Conservation (phyloP, 2,329 filamentous ascomycete species). For the Colletotrichum karsti region DNA sequence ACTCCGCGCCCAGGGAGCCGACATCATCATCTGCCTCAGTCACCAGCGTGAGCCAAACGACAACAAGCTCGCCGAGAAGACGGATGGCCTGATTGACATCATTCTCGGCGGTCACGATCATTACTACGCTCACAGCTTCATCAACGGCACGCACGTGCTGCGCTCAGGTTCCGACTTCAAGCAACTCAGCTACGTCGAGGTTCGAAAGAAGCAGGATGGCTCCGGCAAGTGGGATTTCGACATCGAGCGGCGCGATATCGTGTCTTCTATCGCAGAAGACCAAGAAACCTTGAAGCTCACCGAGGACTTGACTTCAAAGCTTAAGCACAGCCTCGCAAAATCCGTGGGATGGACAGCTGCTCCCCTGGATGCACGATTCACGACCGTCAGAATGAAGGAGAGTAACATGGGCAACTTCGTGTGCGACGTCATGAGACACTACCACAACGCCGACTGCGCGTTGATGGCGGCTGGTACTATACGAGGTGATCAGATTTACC, state of each 20-base stretch:
- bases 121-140: slow-evolving; percentile 80
- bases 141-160: slow-evolving; percentile 85
- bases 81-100: slow-evolving; percentile 80
- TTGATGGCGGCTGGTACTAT: slow-evolving; percentile 89
- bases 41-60: slow-evolving; percentile 92
- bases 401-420: slow-evolving; percentile 92
- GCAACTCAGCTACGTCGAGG: slow-evolving; percentile 88
- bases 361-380: slow-evolving; percentile 87
- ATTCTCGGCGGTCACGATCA: slow-evolving; percentile 92
- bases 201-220: slow-evolving; percentile 62
- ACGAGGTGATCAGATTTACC: slow-evolving; percentile 87
- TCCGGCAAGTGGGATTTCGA: slow-evolving; percentile 77
- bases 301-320: slow-evolving; percentile 73
- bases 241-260: slow-evolving; percentile 78
- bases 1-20: slow-evolving; percentile 79
- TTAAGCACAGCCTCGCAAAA: slow-evolving; percentile 82
- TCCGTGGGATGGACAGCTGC: slow-evolving; percentile 84
- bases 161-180: slow-evolving; percentile 92
- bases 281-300: slow-evolving; percentile 68
- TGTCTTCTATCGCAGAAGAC: slow-evolving; percentile 74
- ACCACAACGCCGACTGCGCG: slow-evolving; percentile 82
- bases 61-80: slow-evolving; percentile 81
- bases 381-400: slow-evolving; percentile 79
- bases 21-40: slow-evolving; percentile 83
- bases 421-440: slow-evolving; percentile 87